Conservation (phyloP, 2,329 filamentous ascomycete species). For the Fusarium zealandicum region DNA sequence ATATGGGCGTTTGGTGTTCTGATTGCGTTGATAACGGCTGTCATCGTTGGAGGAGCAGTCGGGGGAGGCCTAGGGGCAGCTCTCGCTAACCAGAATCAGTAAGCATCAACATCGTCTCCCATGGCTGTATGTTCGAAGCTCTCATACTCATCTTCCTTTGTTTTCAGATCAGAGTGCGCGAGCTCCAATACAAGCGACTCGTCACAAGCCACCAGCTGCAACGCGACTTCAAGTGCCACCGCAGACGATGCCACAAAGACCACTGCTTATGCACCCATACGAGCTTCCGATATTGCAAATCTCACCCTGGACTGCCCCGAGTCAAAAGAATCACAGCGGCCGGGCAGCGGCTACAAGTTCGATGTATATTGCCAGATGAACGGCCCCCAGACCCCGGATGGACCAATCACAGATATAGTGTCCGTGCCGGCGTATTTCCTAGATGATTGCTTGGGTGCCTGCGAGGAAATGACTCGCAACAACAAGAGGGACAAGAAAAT, state of each 20-base stretch:
- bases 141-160: neutral
- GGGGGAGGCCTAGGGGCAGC: conserved; percentile 26
- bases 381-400: neutral
- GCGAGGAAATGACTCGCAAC: too few relatives aligned
- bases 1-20: neutral
- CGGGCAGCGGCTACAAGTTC: neutral
- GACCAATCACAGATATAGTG: too few relatives aligned
- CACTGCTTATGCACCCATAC: neutral
- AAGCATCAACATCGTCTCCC: neutral
- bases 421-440: too few relatives aligned
- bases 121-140: neutral
- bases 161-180: neutral
- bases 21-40: conserved; percentile 1
- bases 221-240: too few relatives aligned
- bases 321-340: neutral
- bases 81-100: conserved; percentile 13
- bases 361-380: neutral
- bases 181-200: neutral
- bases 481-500: too few relatives aligned
- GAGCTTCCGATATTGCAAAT: neutral
- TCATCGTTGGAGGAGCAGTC: conserved; percentile 8
- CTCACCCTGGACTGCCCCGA: neutral
- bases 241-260: too few relatives aligned
- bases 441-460: too few relatives aligned
- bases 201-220: neutral